Conservation (phyloP, 495 filamentous ascomycete genomes). For the Trichoderma virens region DNA sequence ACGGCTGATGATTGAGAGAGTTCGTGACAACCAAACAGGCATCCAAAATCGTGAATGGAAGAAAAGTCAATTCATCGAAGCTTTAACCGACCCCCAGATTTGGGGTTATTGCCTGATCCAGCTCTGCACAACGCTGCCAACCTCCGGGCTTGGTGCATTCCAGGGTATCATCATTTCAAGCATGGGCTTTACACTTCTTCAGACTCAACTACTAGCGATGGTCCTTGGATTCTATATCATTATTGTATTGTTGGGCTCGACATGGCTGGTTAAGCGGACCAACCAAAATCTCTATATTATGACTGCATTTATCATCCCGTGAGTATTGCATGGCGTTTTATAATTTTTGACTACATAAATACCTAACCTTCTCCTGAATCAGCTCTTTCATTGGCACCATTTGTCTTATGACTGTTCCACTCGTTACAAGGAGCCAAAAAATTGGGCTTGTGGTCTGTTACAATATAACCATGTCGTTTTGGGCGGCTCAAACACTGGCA, state of each 20-base stretch:
- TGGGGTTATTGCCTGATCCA: constrained; percentile 47
- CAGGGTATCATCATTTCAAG: constrained; percentile 52
- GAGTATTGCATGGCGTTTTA: constrained; percentile 19
- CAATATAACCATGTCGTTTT: constrained; percentile 51
- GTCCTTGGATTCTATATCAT: constrained; percentile 65
- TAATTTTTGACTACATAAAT: not conserved
- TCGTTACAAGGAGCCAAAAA: constrained; percentile 34
- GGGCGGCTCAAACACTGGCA: constrained; percentile 47
- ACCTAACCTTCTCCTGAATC: not conserved
- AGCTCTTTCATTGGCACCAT: constrained; percentile 50
- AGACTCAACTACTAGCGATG: constrained; percentile 57
- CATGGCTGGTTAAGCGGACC: constrained; percentile 57
- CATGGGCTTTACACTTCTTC: constrained; percentile 41
- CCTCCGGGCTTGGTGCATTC: constrained; percentile 58
- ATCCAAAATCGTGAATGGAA: constrained; percentile 55
- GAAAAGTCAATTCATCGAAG: constrained; percentile 37
- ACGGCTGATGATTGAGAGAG: constrained; percentile 48
- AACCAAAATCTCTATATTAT: constrained; percentile 58
- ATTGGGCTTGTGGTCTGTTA: constrained; percentile 48
- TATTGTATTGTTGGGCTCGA: constrained; percentile 52
- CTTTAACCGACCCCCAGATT: constrained; percentile 41
- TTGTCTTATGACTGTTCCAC: constrained; percentile 44
- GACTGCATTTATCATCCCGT: constrained; percentile 57
- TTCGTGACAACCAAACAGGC: constrained; percentile 55
- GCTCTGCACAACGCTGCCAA: constrained; percentile 60